Base-by-base conservation (phyloP, 305 asterid genomes). In the Fraxinus angustifolia region DNA sequence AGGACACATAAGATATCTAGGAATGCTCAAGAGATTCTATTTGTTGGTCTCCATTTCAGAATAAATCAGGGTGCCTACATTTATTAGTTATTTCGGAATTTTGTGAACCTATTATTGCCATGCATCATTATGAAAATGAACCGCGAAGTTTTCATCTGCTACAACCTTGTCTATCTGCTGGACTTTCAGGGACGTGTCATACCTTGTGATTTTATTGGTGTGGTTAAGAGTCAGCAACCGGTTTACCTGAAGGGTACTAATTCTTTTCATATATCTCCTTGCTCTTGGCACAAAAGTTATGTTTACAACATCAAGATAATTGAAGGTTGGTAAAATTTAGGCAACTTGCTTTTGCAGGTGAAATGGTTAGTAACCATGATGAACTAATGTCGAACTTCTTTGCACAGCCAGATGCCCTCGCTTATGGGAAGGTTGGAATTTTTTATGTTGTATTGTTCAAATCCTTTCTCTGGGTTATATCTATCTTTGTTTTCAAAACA, bases 321-420 rank as follows among this genome's bases (percentile, higher is more conserved):
- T 45, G 79, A 78, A 10, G 79, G 11, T 81, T 26, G 79, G 16
- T 82, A 78, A 80, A 56, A 77, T 65, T 80, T 75, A 34, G 74
- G 58, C 45, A 40, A 62, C 76, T 83, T 85, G 83, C 81, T 73
- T 90, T 84, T 88, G 65, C 92, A 96, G 99, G 92, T 88, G 98
- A 96, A 89, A 81, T 92, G 83, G 99, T 94, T 80, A 90, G 91
- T 80, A 94, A 96, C 92, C 99, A 96, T 67, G 98, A 96, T 83
- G 98, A 96, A 88, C 98, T 96, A 85, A 96, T 96, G 99, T 96
- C 98, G 0, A 96, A 96, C 95, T 96, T 96, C 91, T 96, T 94
- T 88, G 99, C 98, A 67, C 99, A 96, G 90, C 98, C 99, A 30
- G 99, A 96, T 88, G 99, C 99, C 82, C 97, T 96, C 31, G 98